phyloP scores from a whole-genome alignment of 495 filamentous ascomycete genomes.

The Friedmanniomyces simplex region DNA sequence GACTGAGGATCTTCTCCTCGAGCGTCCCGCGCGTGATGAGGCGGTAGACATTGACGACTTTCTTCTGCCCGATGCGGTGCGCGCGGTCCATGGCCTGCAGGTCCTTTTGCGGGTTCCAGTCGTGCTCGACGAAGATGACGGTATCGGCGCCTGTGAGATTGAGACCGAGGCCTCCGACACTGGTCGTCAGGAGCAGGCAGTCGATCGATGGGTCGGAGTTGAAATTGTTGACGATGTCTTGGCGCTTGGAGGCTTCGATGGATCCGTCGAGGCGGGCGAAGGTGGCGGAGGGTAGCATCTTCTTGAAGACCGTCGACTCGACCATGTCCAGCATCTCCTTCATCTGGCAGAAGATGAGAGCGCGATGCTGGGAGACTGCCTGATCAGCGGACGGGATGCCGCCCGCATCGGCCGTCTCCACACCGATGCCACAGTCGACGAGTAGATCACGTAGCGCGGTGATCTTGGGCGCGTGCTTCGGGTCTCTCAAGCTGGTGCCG shows the following conservation, averaged over 20 bases:
- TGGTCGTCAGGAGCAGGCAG: conserved; percentile 82
- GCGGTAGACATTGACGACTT: conserved; percentile 98
- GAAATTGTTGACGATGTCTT: conserved; percentile 97
- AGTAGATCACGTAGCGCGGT: conserved; percentile 79
- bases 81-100: conserved; percentile 98
- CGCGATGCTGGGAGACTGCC: conserved; percentile 88
- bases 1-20: conserved; percentile 94
- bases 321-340: conserved; percentile 99
- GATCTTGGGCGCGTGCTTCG: conserved; percentile 84
- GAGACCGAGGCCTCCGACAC: conserved; percentile 85
- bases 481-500: conserved; percentile 65
- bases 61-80: conserved; percentile 97
- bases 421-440: conserved; percentile 90
- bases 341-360: conserved; percentile 97
- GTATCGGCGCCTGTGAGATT: conserved; percentile 97
- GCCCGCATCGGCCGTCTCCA: conserved; percentile 39
- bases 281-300: conserved; percentile 74
- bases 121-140: conserved; percentile 98
- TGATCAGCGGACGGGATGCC: conserved; percentile 54
- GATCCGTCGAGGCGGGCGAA: conserved; percentile 85
- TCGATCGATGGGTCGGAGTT: conserved; percentile 96
- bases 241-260: conserved; percentile 79
- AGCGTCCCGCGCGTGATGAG: conserved; percentile 89
- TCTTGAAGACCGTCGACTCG: conserved; percentile 77
- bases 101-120: conserved; percentile 99